Base-by-base conservation (phyloP, 2,329 filamentous ascomycete genomes). In the Fusarium oxysporum region DNA sequence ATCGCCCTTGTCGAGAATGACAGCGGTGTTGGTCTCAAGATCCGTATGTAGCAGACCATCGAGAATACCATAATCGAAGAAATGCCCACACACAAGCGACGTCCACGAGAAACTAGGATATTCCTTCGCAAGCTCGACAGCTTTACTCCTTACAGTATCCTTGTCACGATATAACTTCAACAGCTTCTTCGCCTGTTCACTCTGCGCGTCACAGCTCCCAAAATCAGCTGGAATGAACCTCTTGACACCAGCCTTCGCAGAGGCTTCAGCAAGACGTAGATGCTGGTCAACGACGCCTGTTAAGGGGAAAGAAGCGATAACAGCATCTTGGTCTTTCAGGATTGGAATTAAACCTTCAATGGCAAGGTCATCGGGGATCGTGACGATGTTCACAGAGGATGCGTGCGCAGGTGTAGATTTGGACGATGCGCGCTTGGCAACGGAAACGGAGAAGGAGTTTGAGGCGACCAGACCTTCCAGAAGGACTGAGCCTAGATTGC, bases 191-290 rank as follows among this genome's bases (percentile, higher is more conserved):
- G 80, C 76, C 72, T 84, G 80, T 32, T 80, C 80, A n/a, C 74
- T 78, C 47, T 77, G 74, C 3, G 81, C 80, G 65, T 83, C 81
- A 56, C 81, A 82, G 70, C 79, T 77, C 38, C 83, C 84, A 66
- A 86, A 92, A 72, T 92, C 90, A 19, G 87, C 87, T 5, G 90
- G 89, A 44, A 92, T 83, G 81, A 90, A 91, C 32, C 89, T 85
- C 71, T 88, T 85, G 5, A 92, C 89, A 28, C 90, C 89, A 8
- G 89, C 90, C 10, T 83, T 83, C 44, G 88, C 84, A 30, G 89
- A 86, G 1, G 90, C 90, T 56, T 91, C 86, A 48, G 89, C 86
- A 61, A 92, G 82, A 12, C 87, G 80, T 10, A 83, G 68, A 56
- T 82, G 81, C 61, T 80, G 77, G 35, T 83, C 82, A 44, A 91